phyloP scores from a whole-genome alignment of 371 early-diverging fungal genomes.

The Syncephalis plumigaleata region DNA sequence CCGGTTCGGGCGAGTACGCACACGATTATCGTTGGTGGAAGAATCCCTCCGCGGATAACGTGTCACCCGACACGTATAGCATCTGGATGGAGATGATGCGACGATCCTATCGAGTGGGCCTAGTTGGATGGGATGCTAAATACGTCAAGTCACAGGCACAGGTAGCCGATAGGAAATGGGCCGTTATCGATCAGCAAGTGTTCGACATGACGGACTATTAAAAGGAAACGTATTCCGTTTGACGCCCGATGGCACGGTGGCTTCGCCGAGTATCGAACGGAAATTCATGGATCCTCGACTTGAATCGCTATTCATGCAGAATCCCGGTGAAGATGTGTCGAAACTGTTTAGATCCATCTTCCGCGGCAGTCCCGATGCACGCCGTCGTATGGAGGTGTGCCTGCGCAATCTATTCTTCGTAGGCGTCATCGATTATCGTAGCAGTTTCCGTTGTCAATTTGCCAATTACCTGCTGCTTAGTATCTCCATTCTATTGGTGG shows the following conservation, averaged over 20 bases:
- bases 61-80: too few species aligned
- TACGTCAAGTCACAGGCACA: too few species aligned
- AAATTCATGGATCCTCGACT: conserved; percentile 30
- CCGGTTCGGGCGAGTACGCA: conserved; percentile 13
- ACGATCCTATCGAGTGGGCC: too few species aligned
- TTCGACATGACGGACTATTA: conserved; percentile 64
- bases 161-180: conserved; percentile 21
- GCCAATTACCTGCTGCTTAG: conserved; percentile 76
- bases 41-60: too few species aligned
- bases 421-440: conserved; percentile 75
- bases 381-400: conserved; percentile 34
- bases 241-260: conserved; percentile 7
- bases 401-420: conserved; percentile 72
- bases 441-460: conserved; percentile 64
- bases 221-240: conserved; percentile 12
- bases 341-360: background rate
- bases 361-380: conserved; percentile 4
- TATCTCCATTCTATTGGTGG: conserved; percentile 55
- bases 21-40: conserved; percentile 29
- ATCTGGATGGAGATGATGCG: conserved; percentile 31
- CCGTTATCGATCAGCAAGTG: conserved; percentile 47
- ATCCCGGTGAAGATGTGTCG: conserved; percentile 27
- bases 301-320: conserved; percentile 44
- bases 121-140: too few species aligned
- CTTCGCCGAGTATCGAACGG: conserved; percentile 12